These are phyloP conservation scores for Pseudogymnoascus sp. DNA, from an alignment of 2,329 filamentous ascomycete species.

Conservation along the genomic window DNA sequence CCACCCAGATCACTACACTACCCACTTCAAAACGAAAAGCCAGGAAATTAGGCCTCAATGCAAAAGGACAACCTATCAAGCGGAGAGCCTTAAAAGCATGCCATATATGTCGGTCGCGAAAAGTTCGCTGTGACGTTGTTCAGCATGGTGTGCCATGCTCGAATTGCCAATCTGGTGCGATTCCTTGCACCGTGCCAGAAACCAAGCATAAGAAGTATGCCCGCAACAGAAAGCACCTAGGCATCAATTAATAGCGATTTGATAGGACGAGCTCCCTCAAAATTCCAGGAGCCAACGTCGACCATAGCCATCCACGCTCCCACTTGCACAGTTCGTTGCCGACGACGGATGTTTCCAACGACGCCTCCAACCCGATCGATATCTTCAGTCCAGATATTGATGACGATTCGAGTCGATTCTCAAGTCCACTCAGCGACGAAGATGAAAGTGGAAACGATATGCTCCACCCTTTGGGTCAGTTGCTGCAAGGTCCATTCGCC, in stretches of 20 bases:
- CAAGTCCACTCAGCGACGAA: not conserved
- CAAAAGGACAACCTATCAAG: not conserved
- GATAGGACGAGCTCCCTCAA: not conserved
- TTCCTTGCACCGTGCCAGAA: not conserved
- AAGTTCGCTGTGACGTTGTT: conserved; percentile 3
- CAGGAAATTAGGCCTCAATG: not conserved
- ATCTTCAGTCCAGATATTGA: not conserved
- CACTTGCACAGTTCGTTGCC: not conserved
- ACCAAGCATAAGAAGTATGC: not conserved
- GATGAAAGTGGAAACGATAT: not conserved
- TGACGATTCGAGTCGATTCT: not conserved
- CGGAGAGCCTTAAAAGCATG: not conserved
- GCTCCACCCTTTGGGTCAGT: not conserved
- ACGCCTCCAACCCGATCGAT: not conserved
- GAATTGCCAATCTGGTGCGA: conserved; percentile 1
- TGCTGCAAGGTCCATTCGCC: not conserved
- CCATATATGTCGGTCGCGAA: not conserved
- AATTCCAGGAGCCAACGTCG: not conserved
- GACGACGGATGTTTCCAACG: not conserved
- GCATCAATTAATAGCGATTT: not conserved
- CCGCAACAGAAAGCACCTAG: not conserved
- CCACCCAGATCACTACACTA: not conserved
- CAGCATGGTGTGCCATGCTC: not conserved
- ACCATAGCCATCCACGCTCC: not conserved
- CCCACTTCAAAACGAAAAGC: not conserved